Percentiles rank a stretch among this genome's conserved stretches.
These are phyloP conservation scores for Coemansia sp. DNA, from an alignment of 192 early-diverging fungal species.

Conservation along the genomic window DNA sequence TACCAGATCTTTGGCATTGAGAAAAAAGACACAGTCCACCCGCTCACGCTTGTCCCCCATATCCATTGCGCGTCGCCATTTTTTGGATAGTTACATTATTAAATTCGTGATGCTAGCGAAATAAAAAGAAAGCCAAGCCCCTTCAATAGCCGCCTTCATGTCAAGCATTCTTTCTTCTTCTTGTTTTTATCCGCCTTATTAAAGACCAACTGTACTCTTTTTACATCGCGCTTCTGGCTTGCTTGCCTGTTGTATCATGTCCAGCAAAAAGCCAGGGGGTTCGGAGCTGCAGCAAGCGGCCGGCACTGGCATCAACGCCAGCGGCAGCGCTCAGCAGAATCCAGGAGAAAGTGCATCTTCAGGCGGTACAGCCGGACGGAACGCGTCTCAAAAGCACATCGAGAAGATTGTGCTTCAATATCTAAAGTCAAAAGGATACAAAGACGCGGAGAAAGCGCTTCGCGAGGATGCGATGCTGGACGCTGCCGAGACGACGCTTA, in stretches of 20 bases:
- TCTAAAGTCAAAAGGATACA: slow-evolving; percentile 69
- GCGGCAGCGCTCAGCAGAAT: not conserved
- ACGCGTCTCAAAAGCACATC: slow-evolving; percentile 43
- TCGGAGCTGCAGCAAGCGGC: not conserved
- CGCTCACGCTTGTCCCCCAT: no score
- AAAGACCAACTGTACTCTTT: not conserved
- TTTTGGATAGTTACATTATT: no score
- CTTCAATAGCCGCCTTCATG: not conserved
- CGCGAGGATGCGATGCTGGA: slow-evolving; percentile 59
- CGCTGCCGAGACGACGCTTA: slow-evolving; percentile 43
- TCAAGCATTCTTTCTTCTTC: not conserved
- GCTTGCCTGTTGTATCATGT: slow-evolving; percentile 4
- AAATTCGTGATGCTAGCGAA: no score
- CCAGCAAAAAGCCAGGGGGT: slow-evolving; percentile 5
- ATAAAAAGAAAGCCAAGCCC: no score
- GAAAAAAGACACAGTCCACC: no score
- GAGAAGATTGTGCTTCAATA: slow-evolving; percentile 69
- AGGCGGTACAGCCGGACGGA: slow-evolving; percentile 8
- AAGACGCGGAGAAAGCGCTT: slow-evolving; percentile 64
- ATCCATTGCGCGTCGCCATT: no score
- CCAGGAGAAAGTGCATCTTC: not conserved
- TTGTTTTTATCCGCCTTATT: not conserved
- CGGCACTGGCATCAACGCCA: not conserved
- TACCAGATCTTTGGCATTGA: no score
- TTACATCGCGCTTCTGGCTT: not conserved